These are phyloP conservation scores for Oidium heveae DNA, from an alignment of 2,329 filamentous ascomycete species.

Conservation along the genomic window DNA sequence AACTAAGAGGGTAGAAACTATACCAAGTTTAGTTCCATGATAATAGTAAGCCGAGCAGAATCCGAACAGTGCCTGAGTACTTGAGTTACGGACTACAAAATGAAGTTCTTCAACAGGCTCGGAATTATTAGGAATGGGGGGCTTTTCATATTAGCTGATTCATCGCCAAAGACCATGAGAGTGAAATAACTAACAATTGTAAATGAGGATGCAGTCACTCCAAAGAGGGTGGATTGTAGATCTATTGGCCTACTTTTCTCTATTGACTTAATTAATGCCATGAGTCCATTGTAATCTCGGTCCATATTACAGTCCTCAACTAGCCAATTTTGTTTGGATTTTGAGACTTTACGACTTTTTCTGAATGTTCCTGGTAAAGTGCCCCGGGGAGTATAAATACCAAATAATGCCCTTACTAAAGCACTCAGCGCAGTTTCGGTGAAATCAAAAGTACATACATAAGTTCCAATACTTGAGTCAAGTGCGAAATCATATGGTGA, in stretches of 20 bases:
- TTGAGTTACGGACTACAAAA: constrained; percentile 84
- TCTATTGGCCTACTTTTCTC: constrained; percentile 40
- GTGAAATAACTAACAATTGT: constrained; percentile 25
- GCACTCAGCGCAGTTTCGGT: constrained; percentile 77
- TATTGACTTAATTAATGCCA: constrained; percentile 47
- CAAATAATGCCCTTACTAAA: constrained; percentile 60
- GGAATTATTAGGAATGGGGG: constrained; percentile 17
- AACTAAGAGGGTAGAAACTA: constrained; percentile 70
- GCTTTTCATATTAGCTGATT: not conserved
- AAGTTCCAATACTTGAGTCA: constrained; percentile 73
- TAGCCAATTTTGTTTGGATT: constrained; percentile 85
- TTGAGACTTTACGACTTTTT: constrained; percentile 66
- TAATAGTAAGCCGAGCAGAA: constrained; percentile 79
- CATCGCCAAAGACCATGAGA: not conserved
- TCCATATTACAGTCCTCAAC: constrained; percentile 70
- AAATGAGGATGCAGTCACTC: constrained; percentile 50
- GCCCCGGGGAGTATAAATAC: constrained; percentile 36
- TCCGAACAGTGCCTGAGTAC: constrained; percentile 70
- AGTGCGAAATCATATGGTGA: constrained; percentile 93
- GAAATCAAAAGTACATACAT: constrained; percentile 89
- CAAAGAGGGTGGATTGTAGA: constrained; percentile 35
- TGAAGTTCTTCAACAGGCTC: constrained; percentile 54
- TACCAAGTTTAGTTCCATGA: constrained; percentile 25
- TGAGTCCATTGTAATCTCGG: constrained; percentile 46
- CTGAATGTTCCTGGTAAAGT: constrained; percentile 49